Percentiles rank a stretch among this genome's conserved stretches.
phyloP scores from a whole-genome alignment of 345 rosid genomes.

The Cardiospermum halicacabum region DNA sequence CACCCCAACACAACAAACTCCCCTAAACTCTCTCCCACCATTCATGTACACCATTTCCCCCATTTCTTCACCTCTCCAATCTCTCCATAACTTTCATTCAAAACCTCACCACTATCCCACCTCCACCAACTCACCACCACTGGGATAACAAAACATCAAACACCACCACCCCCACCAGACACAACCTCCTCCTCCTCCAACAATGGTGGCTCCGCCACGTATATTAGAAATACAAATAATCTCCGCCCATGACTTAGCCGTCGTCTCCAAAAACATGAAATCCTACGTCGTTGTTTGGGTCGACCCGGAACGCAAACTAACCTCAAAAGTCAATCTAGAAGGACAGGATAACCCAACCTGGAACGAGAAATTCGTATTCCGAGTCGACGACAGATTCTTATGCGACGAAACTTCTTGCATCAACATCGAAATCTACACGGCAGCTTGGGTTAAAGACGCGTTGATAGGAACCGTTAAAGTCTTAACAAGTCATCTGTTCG shows the following conservation, averaged over 20 bases:
- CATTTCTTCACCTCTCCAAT: not conserved
- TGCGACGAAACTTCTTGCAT: slow-evolving; percentile 51
- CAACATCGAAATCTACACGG: slow-evolving; percentile 72
- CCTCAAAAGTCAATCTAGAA: slow-evolving; percentile 63
- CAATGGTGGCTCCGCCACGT: slow-evolving; percentile 29
- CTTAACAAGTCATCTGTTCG: slow-evolving; percentile 44
- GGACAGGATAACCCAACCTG: slow-evolving; percentile 69
- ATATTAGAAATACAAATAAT: slow-evolving; percentile 67
- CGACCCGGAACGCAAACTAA: slow-evolving; percentile 54
- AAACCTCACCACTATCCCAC: too few species aligned
- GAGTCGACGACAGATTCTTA: slow-evolving; percentile 60
- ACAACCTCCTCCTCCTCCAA: not conserved
- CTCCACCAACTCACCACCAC: slow-evolving; percentile 8
- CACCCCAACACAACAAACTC: not conserved
- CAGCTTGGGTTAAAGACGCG: slow-evolving; percentile 83
- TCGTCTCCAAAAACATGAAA: slow-evolving; percentile 69
- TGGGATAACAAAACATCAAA: too few species aligned
- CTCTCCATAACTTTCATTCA: not conserved
- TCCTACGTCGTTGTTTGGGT: slow-evolving; percentile 84
- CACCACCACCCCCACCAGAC: too few species aligned
- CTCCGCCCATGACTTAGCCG: slow-evolving; percentile 76
- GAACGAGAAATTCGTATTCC: slow-evolving; percentile 85
- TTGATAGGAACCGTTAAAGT: slow-evolving; percentile 66
- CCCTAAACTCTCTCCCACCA: not conserved
- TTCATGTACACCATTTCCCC: not conserved